These are phyloP conservation scores for Lichtheimia corymbifera DNA, from an alignment of 371 early-diverging fungal species.

Conservation along the genomic window DNA sequence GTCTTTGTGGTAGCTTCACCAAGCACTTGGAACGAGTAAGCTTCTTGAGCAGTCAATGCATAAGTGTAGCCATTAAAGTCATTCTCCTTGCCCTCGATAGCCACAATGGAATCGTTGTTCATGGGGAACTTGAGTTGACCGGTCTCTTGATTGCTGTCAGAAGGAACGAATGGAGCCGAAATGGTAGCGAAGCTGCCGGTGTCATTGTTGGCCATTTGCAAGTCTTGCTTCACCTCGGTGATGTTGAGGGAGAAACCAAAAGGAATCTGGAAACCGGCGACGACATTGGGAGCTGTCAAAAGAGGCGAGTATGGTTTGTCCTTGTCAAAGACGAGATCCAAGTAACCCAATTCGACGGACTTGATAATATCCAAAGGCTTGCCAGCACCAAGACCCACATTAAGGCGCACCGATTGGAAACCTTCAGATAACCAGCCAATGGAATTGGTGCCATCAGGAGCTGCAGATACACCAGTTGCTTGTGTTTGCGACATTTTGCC, in stretches of 20 bases:
- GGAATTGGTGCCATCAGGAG: constrained; percentile 59
- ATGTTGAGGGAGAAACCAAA: constrained; percentile 60
- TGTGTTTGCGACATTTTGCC: constrained; percentile 51
- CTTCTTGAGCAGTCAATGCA: constrained; percentile 38
- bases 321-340: constrained; percentile 53
- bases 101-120: constrained; percentile 30
- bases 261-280: constrained; percentile 56
- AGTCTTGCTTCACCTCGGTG: constrained; percentile 54
- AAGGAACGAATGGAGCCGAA: constrained; percentile 41
- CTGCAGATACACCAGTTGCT: constrained; percentile 58
- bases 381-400: constrained; percentile 48
- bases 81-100: constrained; percentile 32
- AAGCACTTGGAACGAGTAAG: constrained; percentile 42
- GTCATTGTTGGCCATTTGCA: constrained; percentile 43
- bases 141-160: constrained; percentile 46
- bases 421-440: constrained; percentile 62
- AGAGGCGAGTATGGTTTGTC: constrained; percentile 53
- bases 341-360: constrained; percentile 52
- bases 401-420: constrained; percentile 54
- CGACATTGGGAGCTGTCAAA: constrained; percentile 48
- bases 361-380: constrained; percentile 54
- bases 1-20: constrained; percentile 54
- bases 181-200: constrained; percentile 50
- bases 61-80: constrained; percentile 52
- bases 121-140: constrained; percentile 54